A percentile compares a stretch with the other conserved stretches of the same genome.
Conservation (phyloP, 345 rosid species). For the Arabidopsis suecica region DNA sequence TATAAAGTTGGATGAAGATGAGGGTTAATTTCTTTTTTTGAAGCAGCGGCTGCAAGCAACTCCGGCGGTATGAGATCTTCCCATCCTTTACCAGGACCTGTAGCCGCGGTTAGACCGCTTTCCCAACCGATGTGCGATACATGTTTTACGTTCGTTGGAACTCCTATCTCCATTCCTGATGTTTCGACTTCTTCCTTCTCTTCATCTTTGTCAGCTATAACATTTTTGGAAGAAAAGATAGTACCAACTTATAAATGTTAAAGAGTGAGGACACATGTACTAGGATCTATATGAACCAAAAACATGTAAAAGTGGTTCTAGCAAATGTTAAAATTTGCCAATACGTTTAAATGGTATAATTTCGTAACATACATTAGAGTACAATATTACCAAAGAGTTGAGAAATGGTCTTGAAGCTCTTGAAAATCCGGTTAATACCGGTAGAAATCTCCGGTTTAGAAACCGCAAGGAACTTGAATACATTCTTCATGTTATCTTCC, state of each 20-base stretch:
- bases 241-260: not conserved
- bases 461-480: conserved; percentile 45
- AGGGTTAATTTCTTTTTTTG: conserved; percentile 15
- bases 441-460: conserved; percentile 66
- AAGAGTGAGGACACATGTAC: not conserved
- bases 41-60: conserved; percentile 25
- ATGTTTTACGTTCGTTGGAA: conserved; percentile 83
- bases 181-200: conserved; percentile 47
- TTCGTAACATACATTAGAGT: not conserved
- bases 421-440: conserved; percentile 64
- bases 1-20: conserved; percentile 30
- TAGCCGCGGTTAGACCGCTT: conserved; percentile 25
- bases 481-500: conserved; percentile 63
- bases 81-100: conserved; percentile 29
- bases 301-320: too few species aligned
- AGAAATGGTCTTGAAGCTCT: conserved; percentile 64
- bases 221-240: not conserved
- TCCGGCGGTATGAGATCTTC: conserved; percentile 44
- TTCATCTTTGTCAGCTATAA: conserved; percentile 63
- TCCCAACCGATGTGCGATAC: conserved; percentile 79
- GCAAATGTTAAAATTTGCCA: not conserved
- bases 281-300: not conserved
- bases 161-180: conserved; percentile 69
- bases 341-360: not conserved
- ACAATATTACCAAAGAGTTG: conserved; percentile 64